Percentiles rank a stretch among this genome's conserved stretches.
Conservation (phyloP, 1,284 basidiomycete genomes). For the Dichomitus squalens region DNA sequence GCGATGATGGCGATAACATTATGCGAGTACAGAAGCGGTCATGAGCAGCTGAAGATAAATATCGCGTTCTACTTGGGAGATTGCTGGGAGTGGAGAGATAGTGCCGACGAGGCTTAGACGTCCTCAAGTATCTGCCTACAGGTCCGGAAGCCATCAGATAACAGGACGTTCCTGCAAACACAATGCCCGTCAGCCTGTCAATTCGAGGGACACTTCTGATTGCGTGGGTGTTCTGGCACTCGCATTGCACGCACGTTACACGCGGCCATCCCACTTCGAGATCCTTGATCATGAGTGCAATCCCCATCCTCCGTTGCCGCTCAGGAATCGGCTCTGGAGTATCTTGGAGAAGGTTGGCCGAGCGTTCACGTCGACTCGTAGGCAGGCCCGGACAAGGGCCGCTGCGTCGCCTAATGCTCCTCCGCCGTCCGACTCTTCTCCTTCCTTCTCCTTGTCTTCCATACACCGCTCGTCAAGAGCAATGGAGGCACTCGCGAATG, state of each 20-base stretch:
- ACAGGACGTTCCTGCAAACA: slow-evolving; percentile 25
- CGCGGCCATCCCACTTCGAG: slow-evolving; percentile 12
- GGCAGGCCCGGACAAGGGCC: slow-evolving; percentile 77
- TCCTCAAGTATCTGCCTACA: slow-evolving; percentile 14
- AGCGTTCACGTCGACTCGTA: slow-evolving; percentile 69
- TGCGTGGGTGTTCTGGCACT: slow-evolving; percentile 3
- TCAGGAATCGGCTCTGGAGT: slow-evolving; percentile 76
- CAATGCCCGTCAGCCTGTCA: slow-evolving; percentile 17
- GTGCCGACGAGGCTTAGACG: slow-evolving; percentile 17
- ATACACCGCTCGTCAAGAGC: slow-evolving; percentile 76
- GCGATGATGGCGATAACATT: slow-evolving; percentile 25
- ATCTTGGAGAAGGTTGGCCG: slow-evolving; percentile 86
- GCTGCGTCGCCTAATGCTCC: slow-evolving; percentile 82
- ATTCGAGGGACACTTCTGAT: slow-evolving; percentile 20
- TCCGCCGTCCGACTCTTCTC: slow-evolving; percentile 77
- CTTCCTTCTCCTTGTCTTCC: slow-evolving; percentile 69
- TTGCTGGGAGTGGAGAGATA: slow-evolving; percentile 19
- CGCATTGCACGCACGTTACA: slow-evolving; percentile 26
- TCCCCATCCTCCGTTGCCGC: slow-evolving; percentile 68
- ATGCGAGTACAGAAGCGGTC: slow-evolving; percentile 16
- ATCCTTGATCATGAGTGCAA: slow-evolving; percentile 24
- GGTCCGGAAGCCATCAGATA: slow-evolving; percentile 31
- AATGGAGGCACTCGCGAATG: slow-evolving; percentile 72
- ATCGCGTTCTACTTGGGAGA: slow-evolving; percentile 15
- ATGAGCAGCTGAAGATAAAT: slow-evolving; percentile 25